A percentile compares a stretch with the other conserved stretches of the same genome.
Evolutionary conservation across 768 basidiomycete genomes (phyloP).

Genomic region (Pisolithus tinctorius): DNA sequence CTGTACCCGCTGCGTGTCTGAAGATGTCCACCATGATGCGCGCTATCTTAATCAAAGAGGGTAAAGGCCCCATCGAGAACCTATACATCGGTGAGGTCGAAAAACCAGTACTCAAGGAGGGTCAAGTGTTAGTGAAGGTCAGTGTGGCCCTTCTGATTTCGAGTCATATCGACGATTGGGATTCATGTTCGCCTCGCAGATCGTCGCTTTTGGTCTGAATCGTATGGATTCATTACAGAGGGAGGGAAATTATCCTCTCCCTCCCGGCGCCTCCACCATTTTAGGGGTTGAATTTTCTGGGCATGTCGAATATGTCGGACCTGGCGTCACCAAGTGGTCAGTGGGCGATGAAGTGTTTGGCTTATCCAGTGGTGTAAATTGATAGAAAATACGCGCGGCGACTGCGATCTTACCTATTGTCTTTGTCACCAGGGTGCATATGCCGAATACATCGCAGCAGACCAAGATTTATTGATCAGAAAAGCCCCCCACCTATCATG

Average conservation of each 20-base stretch:
- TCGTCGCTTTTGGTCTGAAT: constrained; percentile 84
- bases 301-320: constrained; percentile 46
- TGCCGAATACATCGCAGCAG: constrained; percentile 74
- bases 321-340: constrained; percentile 46
- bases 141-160: constrained; percentile 3
- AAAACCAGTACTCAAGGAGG: constrained; percentile 49
- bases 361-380: constrained; percentile 68
- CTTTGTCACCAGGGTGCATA: constrained; percentile 65
- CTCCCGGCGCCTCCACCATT: constrained; percentile 66
- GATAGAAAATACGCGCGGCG: neutral
- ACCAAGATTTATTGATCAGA: constrained; percentile 56
- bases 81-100: constrained; percentile 70
- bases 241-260: constrained; percentile 68
- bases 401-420: constrained; percentile 2
- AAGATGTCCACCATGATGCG: constrained; percentile 43
- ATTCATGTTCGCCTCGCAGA: constrained; percentile 30
- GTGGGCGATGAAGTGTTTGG: constrained; percentile 73
- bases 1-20: too few relatives aligned
- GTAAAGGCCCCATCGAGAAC: constrained; percentile 67
- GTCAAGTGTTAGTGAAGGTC: constrained; percentile 79
- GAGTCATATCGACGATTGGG: too few relatives aligned
- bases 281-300: constrained; percentile 89
- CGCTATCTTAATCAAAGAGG: constrained; percentile 72
- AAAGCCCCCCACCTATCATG: constrained; percentile 76
- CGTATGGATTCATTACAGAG: constrained; percentile 78